Conservation (phyloP, 495 filamentous ascomycete species). For the Daldinia concentrica region DNA sequence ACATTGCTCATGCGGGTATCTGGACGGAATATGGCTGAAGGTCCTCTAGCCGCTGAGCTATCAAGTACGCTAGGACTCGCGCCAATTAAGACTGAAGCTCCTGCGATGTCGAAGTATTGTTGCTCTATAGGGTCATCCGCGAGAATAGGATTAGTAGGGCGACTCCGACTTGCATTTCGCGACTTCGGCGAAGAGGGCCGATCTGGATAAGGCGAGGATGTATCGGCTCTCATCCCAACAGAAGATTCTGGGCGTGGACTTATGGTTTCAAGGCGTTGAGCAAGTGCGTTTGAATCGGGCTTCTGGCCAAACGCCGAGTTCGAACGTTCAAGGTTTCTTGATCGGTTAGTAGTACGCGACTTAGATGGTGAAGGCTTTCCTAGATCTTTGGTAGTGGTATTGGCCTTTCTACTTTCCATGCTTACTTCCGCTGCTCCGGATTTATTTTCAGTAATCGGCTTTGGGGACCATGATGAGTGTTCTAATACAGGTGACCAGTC, state of each 20-base stretch:
- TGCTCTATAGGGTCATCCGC: background rate
- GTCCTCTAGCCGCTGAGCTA: background rate
- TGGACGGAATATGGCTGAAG: background rate
- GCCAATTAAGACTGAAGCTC: background rate
- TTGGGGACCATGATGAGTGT: background rate
- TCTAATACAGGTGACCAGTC: background rate
- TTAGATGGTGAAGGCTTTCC: background rate
- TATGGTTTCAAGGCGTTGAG: background rate
- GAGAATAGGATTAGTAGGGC: background rate
- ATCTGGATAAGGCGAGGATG: conserved; percentile 7
- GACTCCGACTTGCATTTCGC: conserved; percentile 6
- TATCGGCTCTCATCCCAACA: background rate
- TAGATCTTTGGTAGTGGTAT: background rate
- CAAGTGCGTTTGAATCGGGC: background rate
- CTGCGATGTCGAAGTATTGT: background rate
- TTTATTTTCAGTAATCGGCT: background rate
- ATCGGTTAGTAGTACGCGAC: background rate
- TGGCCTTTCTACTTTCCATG: background rate
- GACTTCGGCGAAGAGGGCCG: conserved; percentile 5
- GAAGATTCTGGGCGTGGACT: background rate
- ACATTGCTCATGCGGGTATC: conserved; percentile 12
- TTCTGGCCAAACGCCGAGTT: background rate
- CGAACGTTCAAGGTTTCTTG: background rate
- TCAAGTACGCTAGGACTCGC: conserved; percentile 11
- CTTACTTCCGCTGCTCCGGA: background rate